Evolutionary conservation across 2,329 filamentous ascomycete genomes (phyloP).

Genomic region (Aspergillus piperis): DNA sequence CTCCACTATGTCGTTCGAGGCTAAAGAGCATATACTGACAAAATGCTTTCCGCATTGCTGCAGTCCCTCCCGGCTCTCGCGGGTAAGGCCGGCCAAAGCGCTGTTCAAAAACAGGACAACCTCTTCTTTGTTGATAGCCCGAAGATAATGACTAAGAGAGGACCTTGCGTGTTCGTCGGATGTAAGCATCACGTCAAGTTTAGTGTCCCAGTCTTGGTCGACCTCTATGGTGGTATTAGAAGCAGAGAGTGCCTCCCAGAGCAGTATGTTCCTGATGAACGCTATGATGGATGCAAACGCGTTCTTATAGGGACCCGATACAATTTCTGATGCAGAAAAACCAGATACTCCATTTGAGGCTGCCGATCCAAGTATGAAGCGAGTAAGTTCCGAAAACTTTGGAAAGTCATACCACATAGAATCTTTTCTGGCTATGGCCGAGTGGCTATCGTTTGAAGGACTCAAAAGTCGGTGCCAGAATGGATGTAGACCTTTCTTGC

Average conservation of each 20-base stretch:
- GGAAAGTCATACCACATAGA: constrained; percentile 45
- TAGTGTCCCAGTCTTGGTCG: constrained; percentile 81
- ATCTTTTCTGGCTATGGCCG: constrained; percentile 46
- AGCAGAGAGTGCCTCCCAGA: constrained; percentile 57
- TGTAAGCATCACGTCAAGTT: constrained; percentile 70
- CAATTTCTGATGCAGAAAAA: constrained; percentile 31
- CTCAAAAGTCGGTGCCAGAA: constrained; percentile 70
- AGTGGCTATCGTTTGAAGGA: constrained; percentile 46
- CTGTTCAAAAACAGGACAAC: constrained; percentile 47
- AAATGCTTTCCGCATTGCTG: constrained; percentile 53
- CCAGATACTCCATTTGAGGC: constrained; percentile 33
- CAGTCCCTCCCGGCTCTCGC: constrained; percentile 42
- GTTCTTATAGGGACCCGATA: constrained; percentile 37
- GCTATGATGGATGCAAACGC: constrained; percentile 69
- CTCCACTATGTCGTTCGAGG: constrained; percentile 55
- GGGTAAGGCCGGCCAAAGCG: constrained; percentile 48
- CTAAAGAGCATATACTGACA: constrained; percentile 57
- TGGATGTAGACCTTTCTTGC: constrained; percentile 80
- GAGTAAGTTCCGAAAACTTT: constrained; percentile 37
- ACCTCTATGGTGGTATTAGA: constrained; percentile 53
- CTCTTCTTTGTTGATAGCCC: constrained; percentile 36
- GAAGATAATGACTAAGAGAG: constrained; percentile 48
- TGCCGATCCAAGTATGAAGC: constrained; percentile 33
- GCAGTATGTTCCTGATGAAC: constrained; percentile 66
- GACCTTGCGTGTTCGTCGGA: constrained; percentile 67